These are phyloP conservation scores for Lepidopterella palustris DNA, from an alignment of 495 filamentous ascomycete species.

Conservation along the genomic window DNA sequence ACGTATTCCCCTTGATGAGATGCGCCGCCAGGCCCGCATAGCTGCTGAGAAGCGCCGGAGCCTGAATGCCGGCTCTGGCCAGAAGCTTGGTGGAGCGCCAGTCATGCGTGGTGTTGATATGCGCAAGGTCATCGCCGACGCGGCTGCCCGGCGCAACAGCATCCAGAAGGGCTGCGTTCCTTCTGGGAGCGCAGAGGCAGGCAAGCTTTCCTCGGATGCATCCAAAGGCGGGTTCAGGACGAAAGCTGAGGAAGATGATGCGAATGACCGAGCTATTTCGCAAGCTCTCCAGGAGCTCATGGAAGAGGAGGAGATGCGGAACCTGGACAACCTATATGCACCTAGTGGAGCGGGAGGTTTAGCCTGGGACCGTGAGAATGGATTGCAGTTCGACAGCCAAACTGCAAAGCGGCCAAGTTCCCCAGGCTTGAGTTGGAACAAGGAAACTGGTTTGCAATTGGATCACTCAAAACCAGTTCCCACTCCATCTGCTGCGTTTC, in stretches of 20 bases:
- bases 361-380: slow-evolving; percentile 40
- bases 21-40: slow-evolving; percentile 63
- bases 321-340: slow-evolving; percentile 46
- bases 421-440: slow-evolving; percentile 1
- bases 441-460: neutral
- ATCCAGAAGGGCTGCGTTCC: slow-evolving; percentile 67
- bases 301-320: slow-evolving; percentile 72
- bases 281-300: slow-evolving; percentile 83
- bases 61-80: slow-evolving; percentile 56
- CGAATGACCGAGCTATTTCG: slow-evolving; percentile 83
- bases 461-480: slow-evolving; percentile 7
- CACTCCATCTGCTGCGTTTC: neutral
- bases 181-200: slow-evolving; percentile 56
- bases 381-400: slow-evolving; percentile 55
- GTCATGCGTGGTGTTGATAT: slow-evolving; percentile 62
- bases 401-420: slow-evolving; percentile 15
- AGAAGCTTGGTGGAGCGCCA: slow-evolving; percentile 64
- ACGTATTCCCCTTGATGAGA: slow-evolving; percentile 65
- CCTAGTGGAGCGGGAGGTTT: slow-evolving; percentile 30
- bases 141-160: slow-evolving; percentile 60
- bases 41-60: slow-evolving; percentile 67
- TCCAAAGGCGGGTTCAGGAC: slow-evolving; percentile 71
- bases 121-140: slow-evolving; percentile 65
- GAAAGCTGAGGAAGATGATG: slow-evolving; percentile 80
- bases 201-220: slow-evolving; percentile 57